Base-by-base conservation (phyloP, 306 rosid genomes). In the Quercus wislizeni region DNA sequence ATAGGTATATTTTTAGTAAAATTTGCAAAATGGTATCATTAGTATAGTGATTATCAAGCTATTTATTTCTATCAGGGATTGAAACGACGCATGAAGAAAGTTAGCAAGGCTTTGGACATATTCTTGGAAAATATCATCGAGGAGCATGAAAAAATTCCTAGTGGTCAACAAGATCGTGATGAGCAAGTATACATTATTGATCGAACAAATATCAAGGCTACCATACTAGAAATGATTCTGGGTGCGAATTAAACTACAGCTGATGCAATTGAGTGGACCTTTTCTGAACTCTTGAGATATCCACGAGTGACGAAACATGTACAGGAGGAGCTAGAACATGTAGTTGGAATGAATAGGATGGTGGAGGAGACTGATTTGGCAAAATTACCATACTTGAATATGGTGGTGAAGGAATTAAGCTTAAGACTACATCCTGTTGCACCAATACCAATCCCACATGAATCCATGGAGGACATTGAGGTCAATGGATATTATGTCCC, bases 391-490 rank as follows among this genome's bases (percentile, higher is more conserved):
- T 87, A 83, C 55, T 70, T 89, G 21, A 72, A 79, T 41, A 76
- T 83, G 83, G 86, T 89, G 12, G 55, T 87, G 10, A 89, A 89
- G 9, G 92, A 87, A 76, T n/a, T n/a, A n/a, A 71, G 81, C 31
- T 43, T 84, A 0, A 69, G 91, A 46, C 75, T 89, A 62, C 64
- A 87, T 18, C 88, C 88, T 0, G 67, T 76, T 46, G 87, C 15
- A 17, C 85, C 81, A 13, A n/a, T 82, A 1, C 78, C 76, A 4
- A 0, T 71, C 28, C 79, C 85, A 8, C 78, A 1, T 21, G 74
- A 62, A 62, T 76, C 81, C 21, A 82, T 31, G 5, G 51, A 72
- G 35, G 81, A 82, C 67, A 38, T 64, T 7, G 28, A 51, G 1
- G 18, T 82, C 15, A 46, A 76, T 23, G 81, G 85, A 18, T 55